phyloP scores from a whole-genome alignment of 345 rosid species.

The Ailanthus altissimus region DNA sequence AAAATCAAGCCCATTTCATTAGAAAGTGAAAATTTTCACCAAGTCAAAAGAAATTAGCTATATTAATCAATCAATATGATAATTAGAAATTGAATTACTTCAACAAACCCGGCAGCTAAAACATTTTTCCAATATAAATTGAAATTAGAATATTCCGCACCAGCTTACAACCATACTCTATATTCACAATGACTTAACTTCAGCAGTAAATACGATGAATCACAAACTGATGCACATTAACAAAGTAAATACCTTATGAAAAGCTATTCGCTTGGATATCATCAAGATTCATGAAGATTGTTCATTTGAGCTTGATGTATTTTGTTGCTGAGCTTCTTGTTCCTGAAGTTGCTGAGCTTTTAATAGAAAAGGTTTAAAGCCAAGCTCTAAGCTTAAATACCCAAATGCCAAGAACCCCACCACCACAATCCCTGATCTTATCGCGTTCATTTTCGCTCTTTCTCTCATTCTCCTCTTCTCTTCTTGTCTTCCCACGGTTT shows the following conservation, averaged over 20 bases:
- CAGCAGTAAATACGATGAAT: background rate
- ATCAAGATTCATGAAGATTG: background rate
- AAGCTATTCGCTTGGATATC: background rate
- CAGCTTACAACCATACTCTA: background rate
- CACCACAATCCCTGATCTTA: constrained; percentile 56
- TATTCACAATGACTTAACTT: background rate
- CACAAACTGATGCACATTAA: background rate
- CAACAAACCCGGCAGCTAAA: background rate
- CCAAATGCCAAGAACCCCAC: constrained; percentile 76
- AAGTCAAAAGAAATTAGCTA: background rate
- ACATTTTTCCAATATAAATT: no score
- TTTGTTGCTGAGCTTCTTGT: constrained; percentile 23
- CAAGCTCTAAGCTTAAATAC: constrained; percentile 59
- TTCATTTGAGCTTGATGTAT: constrained; percentile 3
- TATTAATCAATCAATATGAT: background rate
- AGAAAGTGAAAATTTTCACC: background rate
- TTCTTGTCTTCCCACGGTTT: background rate
- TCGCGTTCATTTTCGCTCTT: constrained; percentile 45
- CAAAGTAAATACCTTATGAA: background rate
- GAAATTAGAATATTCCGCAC: background rate
- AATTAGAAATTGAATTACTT: background rate
- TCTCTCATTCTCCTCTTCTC: constrained; percentile 13
- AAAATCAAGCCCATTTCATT: constrained; percentile 1
- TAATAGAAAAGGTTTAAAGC: constrained; percentile 68
- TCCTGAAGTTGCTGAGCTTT: constrained; percentile 49